A percentile compares a stretch with the other conserved stretches of the same genome.
Evolutionary conservation across 345 rosid species (phyloP).

Genomic region (Lumnitzera racemosa): DNA sequence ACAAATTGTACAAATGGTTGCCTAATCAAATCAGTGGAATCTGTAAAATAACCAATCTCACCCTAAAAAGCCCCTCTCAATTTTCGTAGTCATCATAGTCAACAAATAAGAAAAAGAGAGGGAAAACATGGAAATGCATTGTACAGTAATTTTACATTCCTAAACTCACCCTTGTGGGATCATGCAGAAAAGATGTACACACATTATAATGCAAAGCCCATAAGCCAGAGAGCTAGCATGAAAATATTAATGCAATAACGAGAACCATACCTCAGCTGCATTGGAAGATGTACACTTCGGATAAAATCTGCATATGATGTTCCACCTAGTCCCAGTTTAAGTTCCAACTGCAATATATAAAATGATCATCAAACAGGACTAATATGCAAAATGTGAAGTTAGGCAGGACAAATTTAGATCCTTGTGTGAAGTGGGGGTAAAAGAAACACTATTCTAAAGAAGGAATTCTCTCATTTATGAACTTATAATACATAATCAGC

Average conservation of each 20-base stretch:
- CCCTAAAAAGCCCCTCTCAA: no score
- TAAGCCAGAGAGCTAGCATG: not conserved
- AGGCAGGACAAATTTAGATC: no score
- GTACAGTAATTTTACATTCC: no score
- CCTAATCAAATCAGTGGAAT: no score
- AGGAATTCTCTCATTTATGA: not conserved
- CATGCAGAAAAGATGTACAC: not conserved
- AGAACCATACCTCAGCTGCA: constrained; percentile 69
- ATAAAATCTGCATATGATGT: constrained; percentile 90
- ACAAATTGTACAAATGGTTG: no score
- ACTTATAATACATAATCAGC: no score
- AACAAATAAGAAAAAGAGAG: no score
- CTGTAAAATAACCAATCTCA: no score
- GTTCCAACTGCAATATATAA: constrained; percentile 58
- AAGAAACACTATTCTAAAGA: not conserved
- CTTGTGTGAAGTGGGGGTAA: no score
- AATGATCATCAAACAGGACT: not conserved
- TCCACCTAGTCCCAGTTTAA: constrained; percentile 90
- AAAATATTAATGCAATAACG: not conserved
- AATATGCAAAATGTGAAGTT: not conserved
- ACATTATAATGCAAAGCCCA: not conserved
- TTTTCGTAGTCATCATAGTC: no score
- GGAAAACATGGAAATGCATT: no score
- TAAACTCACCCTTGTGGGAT: no score
- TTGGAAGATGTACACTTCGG: constrained; percentile 61